These are phyloP conservation scores for Populus deltoides DNA, from an alignment of 345 rosid species.

Conservation along the genomic window DNA sequence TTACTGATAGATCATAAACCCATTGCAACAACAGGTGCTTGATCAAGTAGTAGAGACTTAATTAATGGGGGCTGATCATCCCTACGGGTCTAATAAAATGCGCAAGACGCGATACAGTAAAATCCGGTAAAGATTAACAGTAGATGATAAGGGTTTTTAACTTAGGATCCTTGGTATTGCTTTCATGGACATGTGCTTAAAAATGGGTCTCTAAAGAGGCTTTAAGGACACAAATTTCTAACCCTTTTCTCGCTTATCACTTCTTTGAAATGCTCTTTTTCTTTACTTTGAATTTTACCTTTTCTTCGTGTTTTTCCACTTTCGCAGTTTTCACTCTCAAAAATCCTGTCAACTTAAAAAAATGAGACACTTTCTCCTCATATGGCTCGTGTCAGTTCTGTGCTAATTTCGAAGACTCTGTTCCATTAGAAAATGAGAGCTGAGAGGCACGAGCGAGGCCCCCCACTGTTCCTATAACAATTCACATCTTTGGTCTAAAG, in stretches of 20 bases:
- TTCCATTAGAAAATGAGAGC: background rate
- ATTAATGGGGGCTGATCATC: no score
- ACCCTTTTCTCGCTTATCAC: conserved; percentile 31
- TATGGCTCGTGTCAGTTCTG: conserved; percentile 16
- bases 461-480: background rate
- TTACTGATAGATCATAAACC: no score
- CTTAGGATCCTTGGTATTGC: conserved; percentile 43
- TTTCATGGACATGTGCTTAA: conserved; percentile 23
- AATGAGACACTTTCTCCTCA: background rate
- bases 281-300: conserved; percentile 18
- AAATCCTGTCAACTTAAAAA: background rate
- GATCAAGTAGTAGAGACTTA: no score
- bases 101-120: background rate
- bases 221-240: conserved; percentile 49
- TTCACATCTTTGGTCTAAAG: conserved; percentile 28
- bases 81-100: no score
- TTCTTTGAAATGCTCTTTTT: conserved; percentile 15
- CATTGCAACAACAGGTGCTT: no score
- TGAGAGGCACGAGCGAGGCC: conserved; percentile 19
- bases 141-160: background rate
- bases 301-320: conserved; percentile 7
- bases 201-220: conserved; percentile 29
- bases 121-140: conserved; percentile 11
- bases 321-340: conserved; percentile 31
- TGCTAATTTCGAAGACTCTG: conserved; percentile 7